Evolutionary conservation across 2,329 filamentous ascomycete genomes (phyloP), one percentile per base, ranked within the genome.

Genomic region (Tricladium varicosporioides): DNA sequence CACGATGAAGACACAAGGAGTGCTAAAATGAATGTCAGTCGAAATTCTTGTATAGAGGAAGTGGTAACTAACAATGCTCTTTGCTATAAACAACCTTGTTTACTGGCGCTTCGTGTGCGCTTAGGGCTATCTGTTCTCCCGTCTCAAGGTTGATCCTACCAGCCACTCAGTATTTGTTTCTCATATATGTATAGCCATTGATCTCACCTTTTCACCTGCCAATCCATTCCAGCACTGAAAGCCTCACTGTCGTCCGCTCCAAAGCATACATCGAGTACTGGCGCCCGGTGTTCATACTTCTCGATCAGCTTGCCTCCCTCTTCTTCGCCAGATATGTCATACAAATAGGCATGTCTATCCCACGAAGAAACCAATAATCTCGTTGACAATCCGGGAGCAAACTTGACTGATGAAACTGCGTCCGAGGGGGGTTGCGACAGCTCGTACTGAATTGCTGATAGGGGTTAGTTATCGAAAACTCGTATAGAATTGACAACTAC

Each of bases 251-350:
- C 89, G 73, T 85, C 84, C 63, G 84, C 83, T 63, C 93, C 93
- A 69, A 95, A 99, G 75, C 92, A 96, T 15, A 94, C 88, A 71
- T 96, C 92, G 57, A 99, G 79, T 8, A 99, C 88, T 0, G 94
- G 92, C 7, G 91, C 91, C 59, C 86, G 84, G 72, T 94, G 88
- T 72, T 92, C 87, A 68, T 88, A 91, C 63, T 87, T 90, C 63
- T 84, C 82, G 32, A 92, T 69, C 31, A 95, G 78, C 54, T 81
- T 82, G 5, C 81, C 82, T 40, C 69, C 71, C 16, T 74, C 71
- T 47, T 82, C 78, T 61, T 81, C 79, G 18, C 80, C 60, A 77
- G 76, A 76, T 58, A 88, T 82, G 70, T 96, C 90, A 79, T 97
- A 97, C 52, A 93, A 80, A 74, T 97, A 96, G 55, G 96, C 85